Base-by-base conservation (phyloP, 352 stramenopile genomes). In the Globisporangium lucens region DNA sequence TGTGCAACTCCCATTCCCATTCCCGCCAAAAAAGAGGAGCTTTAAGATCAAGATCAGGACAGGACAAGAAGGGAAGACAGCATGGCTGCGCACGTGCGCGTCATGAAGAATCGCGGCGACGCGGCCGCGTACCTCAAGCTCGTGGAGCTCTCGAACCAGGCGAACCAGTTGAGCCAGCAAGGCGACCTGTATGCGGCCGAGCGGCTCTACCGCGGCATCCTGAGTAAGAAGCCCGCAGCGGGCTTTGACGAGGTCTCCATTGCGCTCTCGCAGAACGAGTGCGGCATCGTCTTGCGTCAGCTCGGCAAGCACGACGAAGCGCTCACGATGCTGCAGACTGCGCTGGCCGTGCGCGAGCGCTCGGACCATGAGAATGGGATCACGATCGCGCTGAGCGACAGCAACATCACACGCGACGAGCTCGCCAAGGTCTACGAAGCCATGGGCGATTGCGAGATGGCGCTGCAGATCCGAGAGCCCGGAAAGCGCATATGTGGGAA, bases 381-480 rank as follows among this genome's bases (percentile, higher is more conserved):
- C 51, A 64, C 55, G 15, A 80, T 77, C 46, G 78, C 75, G 22
- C 69, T 89, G 24, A 73, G 76, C n/a, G 81, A 91, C 69, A 77
- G 78, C 20, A 89, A 89, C 56, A 61, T 88, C 55, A 88, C 83
- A 70, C 81, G 83, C 10, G 81, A 91, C n/a, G 81, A 91, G 65
- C 62, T 91, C 36, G 83, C 73, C 56, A 91, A 91, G 53, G 76
- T 89, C 52, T 85, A 83, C 64, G 81, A 91, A 68, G 81, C 83
- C 55, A 77, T 77, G 43, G 83, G 83, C 49, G 76, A 91, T 61
- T 86, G 73, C 58, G 47, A 64, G 15, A 75, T 64, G 30, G 85
- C 83, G 56, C 68, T 85, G 56, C 52, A 68, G 22, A 77, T 76
- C 22, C 82, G 84, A 36, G 68, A 74, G 33, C 67, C 70, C 0